Evolutionary conservation across 2,329 filamentous ascomycete species (phyloP), one percentile per base, ranked within the genome.

Genomic region (Pyrenophora teres): DNA sequence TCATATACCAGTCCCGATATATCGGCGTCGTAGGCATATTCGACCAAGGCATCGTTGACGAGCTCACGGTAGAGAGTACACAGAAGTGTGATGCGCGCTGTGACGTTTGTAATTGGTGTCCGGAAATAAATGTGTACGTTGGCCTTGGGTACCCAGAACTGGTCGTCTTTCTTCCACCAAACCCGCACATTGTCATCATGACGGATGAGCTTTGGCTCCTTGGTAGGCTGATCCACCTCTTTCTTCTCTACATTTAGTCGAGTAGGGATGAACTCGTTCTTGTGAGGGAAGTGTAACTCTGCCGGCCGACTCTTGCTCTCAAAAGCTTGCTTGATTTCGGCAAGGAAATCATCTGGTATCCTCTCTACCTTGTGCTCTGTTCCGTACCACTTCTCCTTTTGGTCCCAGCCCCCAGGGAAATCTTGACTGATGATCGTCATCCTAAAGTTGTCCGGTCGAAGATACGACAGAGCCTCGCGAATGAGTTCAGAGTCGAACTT

Each of bases 81-180:
- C 68, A 94, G 91, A 54, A 95, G 86, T 27, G 84, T 81, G 56
- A 89, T 92, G 50, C 88, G 86, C 1, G 92, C 89, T 4, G 89
- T 92, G 1, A 89, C 83, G 70, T 86, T 87, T n/a, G 89, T 86
- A 39, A 96, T 76, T 0, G 92, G 89, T 52, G 87, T 96, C 63
- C 87, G 85, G 60, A 95, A 81, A 62, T 87, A 90, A 58, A 96
- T 84, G 59, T 92, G 84, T 15, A 97, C 79, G 52, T 92, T 94
- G 3, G 90, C 94, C 73, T 96, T 96, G 7, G 94, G 94, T 8
- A 97, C 94, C 92, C 93, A 97, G 75, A 97, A 99, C 0, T 87
- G 92, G 64, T 99, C 94, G 66, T 99, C 94, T 76, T 97, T 97
- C 80, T 99, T 99, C 80, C 87, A 97, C 94, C 94, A 99, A 2